Conservation (phyloP, 169 alveolate species). For the Plasmodium ovale region DNA sequence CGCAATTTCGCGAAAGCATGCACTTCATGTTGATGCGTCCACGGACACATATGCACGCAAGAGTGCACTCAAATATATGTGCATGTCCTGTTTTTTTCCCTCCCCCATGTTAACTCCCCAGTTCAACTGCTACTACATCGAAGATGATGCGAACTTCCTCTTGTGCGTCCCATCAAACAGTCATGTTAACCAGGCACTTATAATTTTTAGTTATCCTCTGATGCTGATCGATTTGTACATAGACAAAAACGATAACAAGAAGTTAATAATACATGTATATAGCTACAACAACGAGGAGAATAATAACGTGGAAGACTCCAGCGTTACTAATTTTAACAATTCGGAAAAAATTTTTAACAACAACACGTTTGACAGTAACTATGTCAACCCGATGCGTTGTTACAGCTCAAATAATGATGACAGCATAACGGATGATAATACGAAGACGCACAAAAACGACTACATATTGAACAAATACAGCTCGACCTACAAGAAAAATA, state of each 20-base stretch:
- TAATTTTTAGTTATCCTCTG: conserved; percentile 59
- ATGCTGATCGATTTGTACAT: conserved; percentile 67
- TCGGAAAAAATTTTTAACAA: conserved; percentile 47
- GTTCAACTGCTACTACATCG: conserved; percentile 73
- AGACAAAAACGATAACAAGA: conserved; percentile 70
- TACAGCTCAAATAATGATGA: conserved; percentile 74
- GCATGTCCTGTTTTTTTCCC: neutral
- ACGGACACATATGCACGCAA: neutral
- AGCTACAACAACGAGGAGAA: conserved; percentile 57
- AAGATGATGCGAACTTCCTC: conserved; percentile 48
- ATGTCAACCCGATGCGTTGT: conserved; percentile 2
- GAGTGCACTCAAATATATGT: neutral
- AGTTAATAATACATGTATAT: conserved; percentile 40
- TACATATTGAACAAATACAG: conserved; percentile 45
- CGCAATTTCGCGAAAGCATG: neutral
- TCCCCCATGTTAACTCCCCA: neutral
- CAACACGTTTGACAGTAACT: conserved; percentile 13
- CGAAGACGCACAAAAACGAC: conserved; percentile 34
- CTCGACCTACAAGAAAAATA: conserved; percentile 47
- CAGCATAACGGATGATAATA: conserved; percentile 1
- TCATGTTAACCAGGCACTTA: conserved; percentile 54
- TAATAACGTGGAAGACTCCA: conserved; percentile 5
- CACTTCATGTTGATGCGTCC: neutral
- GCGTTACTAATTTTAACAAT: conserved; percentile 36
- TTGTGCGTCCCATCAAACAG: conserved; percentile 68